phyloP scores from a whole-genome alignment of 306 rosid genomes.

The Sphenostylis stenocarpa region DNA sequence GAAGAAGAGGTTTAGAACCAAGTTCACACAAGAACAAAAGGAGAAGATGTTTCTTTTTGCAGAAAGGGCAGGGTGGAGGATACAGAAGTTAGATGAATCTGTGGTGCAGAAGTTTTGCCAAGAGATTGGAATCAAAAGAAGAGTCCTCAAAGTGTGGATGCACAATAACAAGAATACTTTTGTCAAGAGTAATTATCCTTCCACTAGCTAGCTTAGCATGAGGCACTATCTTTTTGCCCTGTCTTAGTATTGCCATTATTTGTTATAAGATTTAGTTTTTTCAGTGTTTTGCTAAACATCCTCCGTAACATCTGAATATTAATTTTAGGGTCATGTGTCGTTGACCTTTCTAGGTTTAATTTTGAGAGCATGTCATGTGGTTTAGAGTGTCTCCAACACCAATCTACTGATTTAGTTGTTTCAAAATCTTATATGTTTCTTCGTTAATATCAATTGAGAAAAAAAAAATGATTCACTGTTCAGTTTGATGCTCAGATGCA shows the following conservation, averaged over 20 bases:
- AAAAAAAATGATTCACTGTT: background rate
- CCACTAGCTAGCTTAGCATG: conserved; percentile 16
- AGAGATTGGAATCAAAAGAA: conserved; percentile 58
- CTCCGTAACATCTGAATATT: background rate
- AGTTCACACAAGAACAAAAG: conserved; percentile 66
- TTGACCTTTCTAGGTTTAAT: background rate
- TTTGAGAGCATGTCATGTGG: conserved; percentile 5
- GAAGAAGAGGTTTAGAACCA: conserved; percentile 62
- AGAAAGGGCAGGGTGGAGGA: conserved; percentile 58
- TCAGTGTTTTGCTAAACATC: background rate
- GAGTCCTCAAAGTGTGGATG: conserved; percentile 71
- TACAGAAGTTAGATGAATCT: conserved; percentile 53
- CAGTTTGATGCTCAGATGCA: background rate
- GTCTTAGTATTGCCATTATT: background rate
- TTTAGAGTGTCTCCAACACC: background rate
- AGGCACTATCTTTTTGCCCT: background rate
- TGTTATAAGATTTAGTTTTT: background rate
- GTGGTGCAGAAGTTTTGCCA: conserved; percentile 50
- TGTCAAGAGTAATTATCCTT: conserved; percentile 33
- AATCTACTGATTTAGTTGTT: background rate
- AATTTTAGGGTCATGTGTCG: background rate
- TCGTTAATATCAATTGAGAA: background rate
- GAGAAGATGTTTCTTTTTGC: conserved; percentile 60
- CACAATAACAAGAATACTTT: conserved; percentile 63
- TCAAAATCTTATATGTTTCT: background rate